These are phyloP conservation scores for Pyronema omphalodes DNA, from an alignment of 495 filamentous ascomycete genomes.

Conservation along the genomic window DNA sequence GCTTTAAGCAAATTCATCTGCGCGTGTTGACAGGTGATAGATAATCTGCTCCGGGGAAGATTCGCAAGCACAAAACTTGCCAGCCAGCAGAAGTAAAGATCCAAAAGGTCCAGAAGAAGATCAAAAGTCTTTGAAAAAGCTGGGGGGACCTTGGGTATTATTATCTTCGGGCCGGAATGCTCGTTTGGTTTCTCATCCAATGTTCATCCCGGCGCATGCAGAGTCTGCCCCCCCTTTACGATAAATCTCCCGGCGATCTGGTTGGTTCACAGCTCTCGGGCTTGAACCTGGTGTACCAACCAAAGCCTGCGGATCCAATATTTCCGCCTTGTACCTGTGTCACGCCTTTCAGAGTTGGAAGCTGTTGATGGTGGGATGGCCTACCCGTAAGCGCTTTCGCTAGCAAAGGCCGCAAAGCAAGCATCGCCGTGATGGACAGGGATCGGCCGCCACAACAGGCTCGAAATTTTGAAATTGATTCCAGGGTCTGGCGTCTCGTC, in stretches of 20 bases:
- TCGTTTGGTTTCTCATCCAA: background rate
- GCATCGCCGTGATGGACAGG: constrained; percentile 1
- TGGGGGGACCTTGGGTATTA: background rate
- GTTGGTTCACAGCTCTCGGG: background rate
- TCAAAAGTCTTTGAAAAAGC: background rate
- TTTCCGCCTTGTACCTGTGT: background rate
- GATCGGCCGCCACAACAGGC: background rate
- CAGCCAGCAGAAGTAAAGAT: background rate
- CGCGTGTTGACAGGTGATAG: background rate
- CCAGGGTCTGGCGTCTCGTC: background rate
- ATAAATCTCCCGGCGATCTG: constrained; percentile 1
- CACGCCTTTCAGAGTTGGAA: constrained; percentile 2
- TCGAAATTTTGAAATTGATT: background rate
- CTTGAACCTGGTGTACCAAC: background rate
- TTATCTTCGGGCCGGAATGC: background rate
- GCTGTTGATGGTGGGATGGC: background rate
- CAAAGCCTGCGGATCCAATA: background rate
- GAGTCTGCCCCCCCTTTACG: background rate
- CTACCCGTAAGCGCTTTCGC: constrained; percentile 3
- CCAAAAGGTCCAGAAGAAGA: constrained; percentile 4
- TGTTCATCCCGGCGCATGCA: background rate
- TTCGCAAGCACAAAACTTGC: background rate
- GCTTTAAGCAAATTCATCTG: background rate
- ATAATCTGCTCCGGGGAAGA: background rate
- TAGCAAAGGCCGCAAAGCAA: background rate